Base-by-base conservation (phyloP, 257 asterid genomes). In the Ehretia macrophylla region DNA sequence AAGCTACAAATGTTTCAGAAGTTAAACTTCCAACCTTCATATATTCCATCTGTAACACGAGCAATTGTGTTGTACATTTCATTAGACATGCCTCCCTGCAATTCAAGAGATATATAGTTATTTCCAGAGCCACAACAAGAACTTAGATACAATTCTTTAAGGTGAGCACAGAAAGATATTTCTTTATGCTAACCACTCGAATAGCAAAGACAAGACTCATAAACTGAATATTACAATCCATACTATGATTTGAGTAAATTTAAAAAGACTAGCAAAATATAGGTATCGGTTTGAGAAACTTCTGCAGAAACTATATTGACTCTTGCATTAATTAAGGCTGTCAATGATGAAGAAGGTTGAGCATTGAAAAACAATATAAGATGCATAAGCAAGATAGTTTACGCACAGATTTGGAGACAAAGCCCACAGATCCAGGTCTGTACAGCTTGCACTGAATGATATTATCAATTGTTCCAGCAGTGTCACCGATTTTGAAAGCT, bases 31-130 rank as follows among this genome's bases (percentile, higher is more conserved):
- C 67, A 53, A 89, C 99, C 99, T 88, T 93, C 99, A 79, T 86
- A 93, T 64, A 93, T 85, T 72, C 99, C 97, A 73, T 89, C 97
- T 0, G 95, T 85, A 58, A 93, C 99, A 68, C 99, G 92, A 64
- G 99, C 99, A 72, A 93, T 83, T 53, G 97, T 64, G 76, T 87
- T 93, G 85, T 93, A 93, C 56, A 93, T 68, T 66, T 93, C 97
- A 27, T 93, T 93, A 45, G 99, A 93, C 99, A 93, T 89, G 60
- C 99, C 99, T 54, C 99, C 99, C 99, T 89, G 86, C 38, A 80
- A 51, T 52, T 70, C 37, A 60, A 54, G 53, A 78, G 45, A 59
- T 48, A 59, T 44, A 46, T 19, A 50, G 55, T 75, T 60, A 71
- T 62, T 39, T 56, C 51, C 57, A 61, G 45, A 32, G 55, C 13